These are phyloP conservation scores for Nitzschia inconspicua DNA, from an alignment of 108 stramenopile genomes.

Conservation along the genomic window DNA sequence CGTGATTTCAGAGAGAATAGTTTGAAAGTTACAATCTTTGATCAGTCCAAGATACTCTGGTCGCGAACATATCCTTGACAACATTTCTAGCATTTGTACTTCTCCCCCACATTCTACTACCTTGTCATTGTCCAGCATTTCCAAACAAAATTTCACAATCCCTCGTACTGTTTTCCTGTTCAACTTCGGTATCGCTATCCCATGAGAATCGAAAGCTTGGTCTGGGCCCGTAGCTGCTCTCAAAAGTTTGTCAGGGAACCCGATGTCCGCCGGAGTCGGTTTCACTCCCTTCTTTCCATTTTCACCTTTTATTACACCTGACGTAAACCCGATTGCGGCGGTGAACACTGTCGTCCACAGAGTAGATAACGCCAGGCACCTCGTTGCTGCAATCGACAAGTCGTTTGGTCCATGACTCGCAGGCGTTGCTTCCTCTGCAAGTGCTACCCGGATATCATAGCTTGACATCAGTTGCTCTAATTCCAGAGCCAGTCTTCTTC, in stretches of 20 bases:
- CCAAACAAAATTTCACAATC: constrained; percentile 47
- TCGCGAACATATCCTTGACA: constrained; percentile 54
- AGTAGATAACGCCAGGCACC: constrained; percentile 13
- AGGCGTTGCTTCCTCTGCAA: constrained; percentile 26
- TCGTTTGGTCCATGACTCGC: constrained; percentile 1
- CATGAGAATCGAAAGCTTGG: constrained; percentile 14
- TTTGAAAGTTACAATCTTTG: constrained; percentile 27
- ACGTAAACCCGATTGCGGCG: no score
- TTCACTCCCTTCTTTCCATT: constrained; percentile 30
- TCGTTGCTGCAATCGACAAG: constrained; percentile 1
- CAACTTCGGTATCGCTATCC: constrained; percentile 19
- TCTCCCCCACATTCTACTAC: constrained; percentile 33
- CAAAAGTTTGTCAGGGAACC: constrained; percentile 21
- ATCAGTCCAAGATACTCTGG: constrained; percentile 57
- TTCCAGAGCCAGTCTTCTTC: constrained; percentile 18
- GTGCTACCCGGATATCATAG: constrained; percentile 13
- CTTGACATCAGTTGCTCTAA: constrained; percentile 19
- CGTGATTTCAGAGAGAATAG: constrained; percentile 45
- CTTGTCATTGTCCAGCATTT: constrained; percentile 49
- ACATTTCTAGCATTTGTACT: constrained; percentile 50
- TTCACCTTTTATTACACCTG: no score
- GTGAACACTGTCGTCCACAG: constrained; percentile 25
- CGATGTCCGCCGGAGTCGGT: constrained; percentile 13
- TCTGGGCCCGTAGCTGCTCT: constrained; percentile 14
- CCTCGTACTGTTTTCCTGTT: constrained; percentile 12